These are phyloP conservation scores for Cicer cuneatum DNA, from an alignment of 306 rosid genomes.

Conservation along the genomic window DNA sequence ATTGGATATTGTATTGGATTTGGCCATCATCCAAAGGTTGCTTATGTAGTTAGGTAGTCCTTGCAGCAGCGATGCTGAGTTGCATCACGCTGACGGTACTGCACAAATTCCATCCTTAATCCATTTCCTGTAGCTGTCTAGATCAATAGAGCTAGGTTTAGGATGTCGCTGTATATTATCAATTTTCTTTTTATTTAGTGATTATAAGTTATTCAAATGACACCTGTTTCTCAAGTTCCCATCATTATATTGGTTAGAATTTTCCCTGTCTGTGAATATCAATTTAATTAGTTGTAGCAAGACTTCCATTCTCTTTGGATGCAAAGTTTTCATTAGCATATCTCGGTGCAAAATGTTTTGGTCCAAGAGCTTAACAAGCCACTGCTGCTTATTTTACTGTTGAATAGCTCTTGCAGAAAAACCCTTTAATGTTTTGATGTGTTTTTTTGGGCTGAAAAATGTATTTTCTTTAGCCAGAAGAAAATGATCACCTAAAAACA, in stretches of 20 bases:
- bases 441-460: too few species aligned
- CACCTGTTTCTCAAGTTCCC: conserved; percentile 51
- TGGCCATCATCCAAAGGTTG: conserved; percentile 47
- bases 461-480: too few species aligned
- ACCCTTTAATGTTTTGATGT: too few species aligned
- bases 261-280: conserved; percentile 53
- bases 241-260: conserved; percentile 38
- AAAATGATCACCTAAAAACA: too few species aligned
- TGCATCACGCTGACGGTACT: conserved; percentile 58
- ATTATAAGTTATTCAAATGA: conserved; percentile 52
- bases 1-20: conserved; percentile 38
- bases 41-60: conserved; percentile 63
- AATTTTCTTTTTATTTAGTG: conserved; percentile 52
- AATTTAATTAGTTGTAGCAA: conserved; percentile 37
- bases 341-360: too few species aligned
- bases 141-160: conserved; percentile 77
- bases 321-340: too few species aligned
- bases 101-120: conserved; percentile 53
- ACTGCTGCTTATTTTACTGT: too few species aligned
- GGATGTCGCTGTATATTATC: conserved; percentile 69
- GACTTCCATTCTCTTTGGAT: conserved; percentile 11
- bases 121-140: conserved; percentile 58
- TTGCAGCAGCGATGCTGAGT: conserved; percentile 58
- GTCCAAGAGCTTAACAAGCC: too few species aligned
- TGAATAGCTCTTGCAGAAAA: too few species aligned